phyloP scores from a whole-genome alignment of 331 rosid species.

The Malus hybrid region DNA sequence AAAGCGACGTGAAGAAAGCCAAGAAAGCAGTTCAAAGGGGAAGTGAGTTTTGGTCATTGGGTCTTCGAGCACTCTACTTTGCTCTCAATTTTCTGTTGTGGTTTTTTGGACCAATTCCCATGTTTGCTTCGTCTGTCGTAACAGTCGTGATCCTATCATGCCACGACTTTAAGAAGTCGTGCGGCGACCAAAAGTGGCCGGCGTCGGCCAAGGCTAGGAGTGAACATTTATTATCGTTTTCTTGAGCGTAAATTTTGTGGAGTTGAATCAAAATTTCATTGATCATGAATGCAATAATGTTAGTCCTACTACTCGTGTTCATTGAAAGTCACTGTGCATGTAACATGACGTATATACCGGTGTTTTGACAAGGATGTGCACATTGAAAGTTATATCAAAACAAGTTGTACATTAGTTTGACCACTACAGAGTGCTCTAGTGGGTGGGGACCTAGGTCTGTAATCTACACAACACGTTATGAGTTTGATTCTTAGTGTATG shows the following conservation, averaged over 20 bases:
- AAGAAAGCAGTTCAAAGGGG: conserved; percentile 51
- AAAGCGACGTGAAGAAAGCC: conserved; percentile 13
- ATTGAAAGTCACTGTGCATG: neutral
- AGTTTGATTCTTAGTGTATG: too few relatives aligned
- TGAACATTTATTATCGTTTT: neutral
- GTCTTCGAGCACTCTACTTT: conserved; percentile 55
- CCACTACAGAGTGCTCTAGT: too few relatives aligned
- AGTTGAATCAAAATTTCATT: neutral
- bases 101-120: conserved; percentile 81
- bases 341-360: neutral
- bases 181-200: neutral
- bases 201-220: neutral
- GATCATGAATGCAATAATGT: neutral
- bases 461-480: fast-evolving
- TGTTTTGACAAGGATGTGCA: neutral
- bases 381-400: too few relatives aligned
- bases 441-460: fast-evolving
- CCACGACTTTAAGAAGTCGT: conserved; percentile 35
- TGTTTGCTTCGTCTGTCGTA: conserved; percentile 42
- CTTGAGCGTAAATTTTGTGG: neutral
- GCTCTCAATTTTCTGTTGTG: conserved; percentile 27
- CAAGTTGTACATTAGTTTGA: too few relatives aligned
- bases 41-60: conserved; percentile 65
- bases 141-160: conserved; percentile 36
- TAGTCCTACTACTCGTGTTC: neutral